A percentile compares a stretch with the other conserved stretches of the same genome.
These are phyloP conservation scores for Colletotrichum gloeosporioides DNA, from an alignment of 2,329 filamentous ascomycete species.

Conservation along the genomic window DNA sequence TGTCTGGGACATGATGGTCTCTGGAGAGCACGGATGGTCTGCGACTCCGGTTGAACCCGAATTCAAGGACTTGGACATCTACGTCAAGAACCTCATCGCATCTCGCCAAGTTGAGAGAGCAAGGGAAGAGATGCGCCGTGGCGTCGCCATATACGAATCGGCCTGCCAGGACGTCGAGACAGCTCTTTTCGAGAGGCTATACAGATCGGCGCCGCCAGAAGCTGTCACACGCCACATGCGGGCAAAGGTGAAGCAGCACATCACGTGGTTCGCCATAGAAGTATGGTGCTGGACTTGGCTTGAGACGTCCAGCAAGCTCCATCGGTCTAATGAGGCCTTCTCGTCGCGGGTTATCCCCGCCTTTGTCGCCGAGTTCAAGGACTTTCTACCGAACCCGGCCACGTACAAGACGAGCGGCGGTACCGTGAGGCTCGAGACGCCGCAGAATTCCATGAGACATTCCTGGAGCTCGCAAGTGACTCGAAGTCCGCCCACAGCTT, in stretches of 20 bases:
- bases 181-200: conserved; percentile 10
- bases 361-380: conserved; percentile 19
- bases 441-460: neutral
- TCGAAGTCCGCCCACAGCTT: neutral
- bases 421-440: conserved; percentile 7
- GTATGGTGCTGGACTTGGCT: conserved; percentile 18
- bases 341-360: neutral
- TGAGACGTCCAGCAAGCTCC: neutral
- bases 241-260: conserved; percentile 16
- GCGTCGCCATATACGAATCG: neutral
- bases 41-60: conserved; percentile 62
- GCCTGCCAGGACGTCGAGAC: conserved; percentile 2
- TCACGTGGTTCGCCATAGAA: conserved; percentile 11
- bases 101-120: conserved; percentile 1
- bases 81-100: conserved; percentile 44
- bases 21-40: conserved; percentile 34
- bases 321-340: neutral
- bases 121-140: neutral
- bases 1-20: conserved; percentile 66
- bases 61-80: conserved; percentile 58
- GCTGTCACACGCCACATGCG: neutral
- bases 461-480: neutral
- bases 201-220: conserved; percentile 7
- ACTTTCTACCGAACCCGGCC: conserved; percentile 8
- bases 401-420: conserved; percentile 15